phyloP scores from a whole-genome alignment of 768 basidiomycete genomes.

The Bullera alba region DNA sequence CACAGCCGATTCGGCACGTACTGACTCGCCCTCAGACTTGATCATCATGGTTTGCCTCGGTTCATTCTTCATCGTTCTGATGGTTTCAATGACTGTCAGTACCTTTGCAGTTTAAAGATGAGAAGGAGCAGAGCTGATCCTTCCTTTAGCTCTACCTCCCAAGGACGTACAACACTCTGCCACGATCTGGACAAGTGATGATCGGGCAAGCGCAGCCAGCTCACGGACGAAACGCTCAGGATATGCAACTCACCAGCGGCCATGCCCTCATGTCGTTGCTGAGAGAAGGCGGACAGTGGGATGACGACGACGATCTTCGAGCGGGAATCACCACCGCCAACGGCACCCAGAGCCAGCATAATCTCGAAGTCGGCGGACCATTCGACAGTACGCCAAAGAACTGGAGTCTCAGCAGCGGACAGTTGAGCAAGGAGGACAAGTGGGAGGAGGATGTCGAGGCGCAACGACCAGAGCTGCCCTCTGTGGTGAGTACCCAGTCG shows the following conservation, averaged over 20 bases:
- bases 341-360: too few relatives aligned
- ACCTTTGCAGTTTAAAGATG: neutral
- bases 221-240: neutral
- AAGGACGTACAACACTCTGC: constrained; percentile 8
- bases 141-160: constrained; percentile 28
- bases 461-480: neutral
- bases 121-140: too few relatives aligned
- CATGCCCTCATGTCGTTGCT: constrained; percentile 29
- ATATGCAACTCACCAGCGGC: constrained; percentile 10
- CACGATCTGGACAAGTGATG: constrained; percentile 12
- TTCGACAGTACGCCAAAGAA: neutral
- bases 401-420: neutral
- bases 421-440: neutral
- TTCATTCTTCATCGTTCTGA: neutral
- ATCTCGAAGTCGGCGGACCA: neutral
- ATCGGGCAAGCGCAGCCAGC: constrained; percentile 12
- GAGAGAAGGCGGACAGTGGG: constrained; percentile 35
- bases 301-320: constrained; percentile 19
- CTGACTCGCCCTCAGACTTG: constrained; percentile 8
- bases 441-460: neutral
- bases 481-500: constrained; percentile 3
- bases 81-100: neutral
- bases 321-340: neutral
- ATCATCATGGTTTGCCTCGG: constrained; percentile 11
- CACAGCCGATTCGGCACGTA: too few relatives aligned